Conservation (phyloP, 2,329 filamentous ascomycete genomes). For the Zymoseptoria crescenta region DNA sequence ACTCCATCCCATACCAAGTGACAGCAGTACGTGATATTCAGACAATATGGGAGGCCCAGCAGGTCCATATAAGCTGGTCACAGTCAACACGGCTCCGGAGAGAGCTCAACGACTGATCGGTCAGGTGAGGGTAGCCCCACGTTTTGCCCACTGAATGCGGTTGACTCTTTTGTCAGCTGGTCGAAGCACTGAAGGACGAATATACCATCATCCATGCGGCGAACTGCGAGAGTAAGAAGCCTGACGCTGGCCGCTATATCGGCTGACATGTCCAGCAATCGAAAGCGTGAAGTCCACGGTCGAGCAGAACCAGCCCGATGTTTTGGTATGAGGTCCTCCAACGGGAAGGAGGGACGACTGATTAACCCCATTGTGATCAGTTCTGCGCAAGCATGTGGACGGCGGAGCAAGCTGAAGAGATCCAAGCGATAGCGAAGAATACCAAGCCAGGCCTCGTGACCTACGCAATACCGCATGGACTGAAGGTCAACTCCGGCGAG, state of each 20-base stretch:
- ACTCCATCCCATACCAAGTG: neutral
- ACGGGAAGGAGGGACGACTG: neutral
- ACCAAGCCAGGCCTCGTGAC: conserved; percentile 43
- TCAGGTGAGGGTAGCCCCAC: conserved; percentile 12
- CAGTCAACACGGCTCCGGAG: conserved; percentile 61
- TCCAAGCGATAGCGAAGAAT: conserved; percentile 39
- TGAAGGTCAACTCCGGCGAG: conserved; percentile 47
- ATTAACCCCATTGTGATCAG: conserved; percentile 29
- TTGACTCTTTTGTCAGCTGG: conserved; percentile 32
- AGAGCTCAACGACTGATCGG: conserved; percentile 56
- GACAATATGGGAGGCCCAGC: conserved; percentile 13
- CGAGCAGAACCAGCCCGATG: conserved; percentile 44
- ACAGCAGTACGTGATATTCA: neutral
- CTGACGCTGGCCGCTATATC: neutral
- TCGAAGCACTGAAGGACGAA: conserved; percentile 53
- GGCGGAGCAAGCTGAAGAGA: conserved; percentile 41
- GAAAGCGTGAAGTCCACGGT: conserved; percentile 47
- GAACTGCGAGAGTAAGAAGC: conserved; percentile 50
- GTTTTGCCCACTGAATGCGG: neutral
- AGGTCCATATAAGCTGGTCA: conserved; percentile 57
- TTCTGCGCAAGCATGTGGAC: conserved; percentile 57
- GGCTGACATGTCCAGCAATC: conserved; percentile 5
- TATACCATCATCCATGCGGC: conserved; percentile 57
- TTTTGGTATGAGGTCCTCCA: conserved; percentile 5
- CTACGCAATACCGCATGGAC: conserved; percentile 46